A percentile compares a stretch with the other conserved stretches of the same genome.
Conservation (phyloP, 148 eudicot genomes). For the Silene conica region DNA sequence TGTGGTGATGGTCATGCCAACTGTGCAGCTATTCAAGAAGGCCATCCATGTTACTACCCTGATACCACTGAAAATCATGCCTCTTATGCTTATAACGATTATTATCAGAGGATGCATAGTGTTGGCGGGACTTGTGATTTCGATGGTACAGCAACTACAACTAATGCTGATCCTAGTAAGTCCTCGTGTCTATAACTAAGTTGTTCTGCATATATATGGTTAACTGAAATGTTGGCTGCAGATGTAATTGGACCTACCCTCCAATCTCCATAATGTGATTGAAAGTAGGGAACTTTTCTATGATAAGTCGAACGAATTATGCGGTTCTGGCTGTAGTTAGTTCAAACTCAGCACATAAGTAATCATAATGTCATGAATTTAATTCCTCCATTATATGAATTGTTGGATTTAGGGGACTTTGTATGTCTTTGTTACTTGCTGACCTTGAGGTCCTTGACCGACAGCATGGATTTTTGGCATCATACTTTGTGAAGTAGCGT, state of each 20-base stretch:
- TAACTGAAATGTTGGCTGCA: no score
- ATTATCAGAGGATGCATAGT: conserved; percentile 75
- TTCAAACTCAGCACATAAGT: no score
- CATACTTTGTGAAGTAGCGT: background rate
- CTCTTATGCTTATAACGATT: conserved; percentile 90
- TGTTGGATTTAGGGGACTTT: no score
- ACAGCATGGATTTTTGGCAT: background rate
- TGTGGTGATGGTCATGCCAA: conserved; percentile 88
- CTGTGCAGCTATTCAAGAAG: conserved; percentile 78
- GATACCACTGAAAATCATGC: conserved; percentile 85
- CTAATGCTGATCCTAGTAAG: conserved; percentile 85
- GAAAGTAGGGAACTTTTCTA: background rate
- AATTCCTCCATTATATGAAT: no score
- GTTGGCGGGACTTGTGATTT: conserved; percentile 93
- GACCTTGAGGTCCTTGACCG: background rate
- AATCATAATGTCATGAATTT: no score
- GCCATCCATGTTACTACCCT: conserved; percentile 71
- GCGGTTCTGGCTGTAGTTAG: no score
- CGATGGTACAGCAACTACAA: conserved; percentile 68
- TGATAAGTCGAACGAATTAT: no score
- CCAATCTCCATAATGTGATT: no score
- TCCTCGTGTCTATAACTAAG: conserved; percentile 1
- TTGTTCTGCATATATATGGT: no score
- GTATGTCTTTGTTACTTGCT: no score
- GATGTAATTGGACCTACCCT: no score